Evolutionary conservation across 805 yeast genomes (phyloP).

Genomic region (Myxozyma melibiosi): DNA sequence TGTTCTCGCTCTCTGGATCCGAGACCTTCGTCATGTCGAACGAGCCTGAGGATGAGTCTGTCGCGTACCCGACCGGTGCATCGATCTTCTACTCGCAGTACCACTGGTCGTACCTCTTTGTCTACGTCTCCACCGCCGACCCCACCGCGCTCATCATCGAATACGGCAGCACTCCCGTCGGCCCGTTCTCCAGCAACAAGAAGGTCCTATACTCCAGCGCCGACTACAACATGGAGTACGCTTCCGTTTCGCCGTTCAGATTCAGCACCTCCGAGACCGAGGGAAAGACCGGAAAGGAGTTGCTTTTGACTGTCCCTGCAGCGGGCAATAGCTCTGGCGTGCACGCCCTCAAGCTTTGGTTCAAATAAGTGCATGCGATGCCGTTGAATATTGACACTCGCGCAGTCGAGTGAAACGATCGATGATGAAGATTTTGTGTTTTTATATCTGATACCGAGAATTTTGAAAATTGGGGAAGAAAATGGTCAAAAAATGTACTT

Average conservation of each 20-base stretch:
- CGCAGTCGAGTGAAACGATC: no score
- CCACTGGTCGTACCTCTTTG: neutral
- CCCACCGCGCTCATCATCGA: neutral
- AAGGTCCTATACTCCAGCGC: neutral
- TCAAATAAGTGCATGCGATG: no score
- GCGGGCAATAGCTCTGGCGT: no score
- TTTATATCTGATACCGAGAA: no score
- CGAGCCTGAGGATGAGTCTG: no score
- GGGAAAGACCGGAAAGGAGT: neutral
- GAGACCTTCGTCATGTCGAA: neutral
- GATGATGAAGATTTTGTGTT: no score
- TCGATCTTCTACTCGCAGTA: neutral
- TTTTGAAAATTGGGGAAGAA: no score
- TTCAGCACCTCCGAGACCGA: neutral
- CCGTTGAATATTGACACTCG: no score
- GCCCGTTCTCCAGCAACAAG: neutral
- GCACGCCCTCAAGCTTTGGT: no score
- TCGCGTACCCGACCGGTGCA: neutral
- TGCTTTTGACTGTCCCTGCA: neutral
- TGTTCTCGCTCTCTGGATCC: neutral
- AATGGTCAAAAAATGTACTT: no score
- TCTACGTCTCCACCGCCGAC: neutral
- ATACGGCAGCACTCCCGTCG: neutral
- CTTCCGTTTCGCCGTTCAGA: neutral
- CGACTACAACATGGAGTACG: neutral